phyloP scores from a whole-genome alignment of 1,139 yeast species.

The Suhomyces anneliseae region DNA sequence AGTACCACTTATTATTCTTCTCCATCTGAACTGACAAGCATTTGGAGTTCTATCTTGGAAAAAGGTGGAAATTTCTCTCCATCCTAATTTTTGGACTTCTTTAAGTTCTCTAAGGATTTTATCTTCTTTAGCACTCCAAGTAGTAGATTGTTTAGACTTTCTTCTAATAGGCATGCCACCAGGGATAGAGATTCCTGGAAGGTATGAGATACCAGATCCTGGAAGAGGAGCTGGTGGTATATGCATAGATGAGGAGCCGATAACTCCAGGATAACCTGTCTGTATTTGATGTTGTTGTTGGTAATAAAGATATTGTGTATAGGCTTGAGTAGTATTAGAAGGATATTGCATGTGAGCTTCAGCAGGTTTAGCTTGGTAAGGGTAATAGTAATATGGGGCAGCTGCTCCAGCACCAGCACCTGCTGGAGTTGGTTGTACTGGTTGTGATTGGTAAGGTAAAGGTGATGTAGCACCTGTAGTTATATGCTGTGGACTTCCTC shows the following conservation, averaged over 20 bases:
- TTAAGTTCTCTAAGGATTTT: conserved; percentile 37
- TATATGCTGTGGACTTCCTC: too few relatives aligned
- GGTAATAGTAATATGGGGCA: conserved; percentile 4
- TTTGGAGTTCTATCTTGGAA: conserved; percentile 47
- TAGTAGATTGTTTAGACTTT: conserved; percentile 35
- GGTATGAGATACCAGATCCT: conserved; percentile 1
- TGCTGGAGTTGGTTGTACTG: background rate
- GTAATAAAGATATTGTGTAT: conserved; percentile 7
- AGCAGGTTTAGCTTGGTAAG: background rate
- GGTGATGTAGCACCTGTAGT: conserved; percentile 1
- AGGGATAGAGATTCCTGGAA: conserved; percentile 8
- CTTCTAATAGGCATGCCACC: conserved; percentile 10
- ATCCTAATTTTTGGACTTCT: conserved; percentile 44
- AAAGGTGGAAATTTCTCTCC: conserved; percentile 46
- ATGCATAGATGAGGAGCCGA: background rate
- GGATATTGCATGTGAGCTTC: too few relatives aligned
- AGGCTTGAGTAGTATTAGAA: background rate
- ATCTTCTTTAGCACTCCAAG: conserved; percentile 45
- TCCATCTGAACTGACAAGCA: conserved; percentile 51
- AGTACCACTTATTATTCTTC: conserved; percentile 39
- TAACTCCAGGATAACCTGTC: background rate
- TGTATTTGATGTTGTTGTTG: conserved; percentile 10
- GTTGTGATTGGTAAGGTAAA: background rate
- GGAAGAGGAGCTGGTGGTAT: conserved; percentile 2
- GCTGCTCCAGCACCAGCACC: too few relatives aligned